These are phyloP conservation scores for Lactarius sanguifluus DNA, from an alignment of 768 basidiomycete genomes.

Conservation along the genomic window DNA sequence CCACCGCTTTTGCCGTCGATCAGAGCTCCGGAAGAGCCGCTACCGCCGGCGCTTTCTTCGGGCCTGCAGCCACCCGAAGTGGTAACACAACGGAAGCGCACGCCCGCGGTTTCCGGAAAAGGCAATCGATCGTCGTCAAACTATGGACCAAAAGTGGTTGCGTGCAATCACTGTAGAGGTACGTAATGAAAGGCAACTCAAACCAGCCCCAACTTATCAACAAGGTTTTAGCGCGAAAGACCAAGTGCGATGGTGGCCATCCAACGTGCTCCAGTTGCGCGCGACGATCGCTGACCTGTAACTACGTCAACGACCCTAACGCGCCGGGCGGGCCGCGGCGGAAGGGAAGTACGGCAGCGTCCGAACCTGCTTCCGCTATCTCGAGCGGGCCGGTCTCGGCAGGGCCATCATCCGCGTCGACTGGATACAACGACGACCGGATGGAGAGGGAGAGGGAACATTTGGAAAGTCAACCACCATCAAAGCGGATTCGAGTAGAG, in stretches of 20 bases:
- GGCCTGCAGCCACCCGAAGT: constrained; percentile 27
- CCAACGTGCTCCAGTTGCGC: constrained; percentile 83
- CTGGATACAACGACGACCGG: constrained; percentile 26
- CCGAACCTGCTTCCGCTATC: constrained; percentile 30
- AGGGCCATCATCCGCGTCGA: constrained; percentile 27
- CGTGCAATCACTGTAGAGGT: constrained; percentile 90
- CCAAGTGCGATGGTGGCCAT: constrained; percentile 85
- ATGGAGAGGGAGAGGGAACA: constrained; percentile 21
- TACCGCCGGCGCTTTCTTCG: constrained; percentile 40
- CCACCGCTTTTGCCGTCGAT: constrained; percentile 33
- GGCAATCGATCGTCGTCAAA: constrained; percentile 54
- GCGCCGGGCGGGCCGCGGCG: constrained; percentile 29
- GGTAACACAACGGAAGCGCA: constrained; percentile 50
- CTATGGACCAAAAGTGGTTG: constrained; percentile 83
- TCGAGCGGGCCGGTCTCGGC: constrained; percentile 34
- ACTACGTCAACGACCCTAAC: constrained; percentile 69
- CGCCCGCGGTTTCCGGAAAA: constrained; percentile 61
- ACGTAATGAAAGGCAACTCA: constrained; percentile 32
- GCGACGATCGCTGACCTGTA: constrained; percentile 71
- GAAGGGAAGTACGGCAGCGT: constrained; percentile 29
- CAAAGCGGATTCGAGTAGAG: constrained; percentile 31
- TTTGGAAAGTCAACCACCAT: constrained; percentile 21
- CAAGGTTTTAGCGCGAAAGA: constrained; percentile 67
- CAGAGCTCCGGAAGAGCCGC: constrained; percentile 28
- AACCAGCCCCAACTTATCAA: constrained; percentile 3